Evolutionary conservation across 176 grass and related monocot species (phyloP).

Genomic region (Aegilops bicornis): DNA sequence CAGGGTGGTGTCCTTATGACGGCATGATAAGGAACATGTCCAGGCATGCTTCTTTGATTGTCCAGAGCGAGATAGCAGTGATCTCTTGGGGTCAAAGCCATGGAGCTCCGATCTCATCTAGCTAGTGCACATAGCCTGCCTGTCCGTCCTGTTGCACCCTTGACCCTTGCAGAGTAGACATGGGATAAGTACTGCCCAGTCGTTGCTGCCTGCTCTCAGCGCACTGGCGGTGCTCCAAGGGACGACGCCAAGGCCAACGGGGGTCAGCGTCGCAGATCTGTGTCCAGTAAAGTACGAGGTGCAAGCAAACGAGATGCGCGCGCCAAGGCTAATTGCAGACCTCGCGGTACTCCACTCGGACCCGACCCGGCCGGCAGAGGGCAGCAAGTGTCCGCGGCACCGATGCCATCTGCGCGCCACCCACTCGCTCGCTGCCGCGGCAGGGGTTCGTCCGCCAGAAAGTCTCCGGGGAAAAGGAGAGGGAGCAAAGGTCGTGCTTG

Average conservation of each 20-base stretch:
- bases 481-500: conserved; percentile 9
- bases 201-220: neutral
- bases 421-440: neutral
- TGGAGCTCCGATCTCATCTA: neutral
- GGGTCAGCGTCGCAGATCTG: neutral
- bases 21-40: conserved; percentile 29
- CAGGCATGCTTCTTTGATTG: conserved; percentile 14
- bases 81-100: conserved; percentile 27
- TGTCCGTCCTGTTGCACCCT: neutral
- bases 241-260: neutral
- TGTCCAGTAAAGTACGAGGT: conserved; percentile 32
- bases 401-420: neutral
- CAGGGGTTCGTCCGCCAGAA: neutral
- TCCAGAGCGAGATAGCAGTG: neutral
- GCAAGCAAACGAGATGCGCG: neutral
- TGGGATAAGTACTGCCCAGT: neutral
- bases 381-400: neutral
- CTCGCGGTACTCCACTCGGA: conserved; percentile 37
- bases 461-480: neutral
- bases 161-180: neutral
- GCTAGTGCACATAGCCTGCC: conserved; percentile 1
- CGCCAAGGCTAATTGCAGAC: conserved; percentile 5
- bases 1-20: conserved; percentile 9
- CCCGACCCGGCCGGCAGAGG: neutral
- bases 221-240: neutral